Evolutionary conservation across 2,329 filamentous ascomycete species (phyloP).

Genomic region (Amylocarpus encephaloides): DNA sequence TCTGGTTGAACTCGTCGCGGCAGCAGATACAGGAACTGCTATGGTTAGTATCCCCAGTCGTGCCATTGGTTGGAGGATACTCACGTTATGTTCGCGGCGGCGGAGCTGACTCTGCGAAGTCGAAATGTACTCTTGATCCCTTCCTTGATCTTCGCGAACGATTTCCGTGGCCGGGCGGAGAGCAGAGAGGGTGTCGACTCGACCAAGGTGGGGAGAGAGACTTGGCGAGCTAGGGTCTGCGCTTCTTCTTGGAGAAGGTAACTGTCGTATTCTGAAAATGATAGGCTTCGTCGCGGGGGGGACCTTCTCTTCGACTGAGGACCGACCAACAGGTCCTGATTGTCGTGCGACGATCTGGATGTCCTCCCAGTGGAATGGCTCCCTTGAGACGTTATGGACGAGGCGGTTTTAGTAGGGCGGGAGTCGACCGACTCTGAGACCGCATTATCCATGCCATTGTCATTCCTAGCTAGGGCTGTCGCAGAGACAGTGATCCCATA

Average conservation of each 20-base stretch:
- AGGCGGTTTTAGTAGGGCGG: constrained; percentile 23
- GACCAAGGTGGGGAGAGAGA: constrained; percentile 13
- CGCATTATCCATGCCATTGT: constrained; percentile 13
- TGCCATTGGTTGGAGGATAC: constrained; percentile 1
- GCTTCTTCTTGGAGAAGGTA: constrained; percentile 23
- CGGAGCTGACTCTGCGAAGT: constrained; percentile 16
- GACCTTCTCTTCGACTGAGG: constrained; percentile 15
- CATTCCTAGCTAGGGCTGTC: constrained; percentile 11
- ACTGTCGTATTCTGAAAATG: constrained; percentile 29
- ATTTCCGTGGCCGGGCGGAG: constrained; percentile 26
- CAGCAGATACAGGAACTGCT: constrained; percentile 53
- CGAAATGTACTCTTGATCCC: constrained; percentile 22
- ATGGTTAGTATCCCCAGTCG: constrained; percentile 9
- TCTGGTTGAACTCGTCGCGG: constrained; percentile 44
- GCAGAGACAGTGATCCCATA: constrained; percentile 26
- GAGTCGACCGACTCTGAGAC: constrained; percentile 22
- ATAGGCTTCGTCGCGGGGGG: constrained; percentile 20
- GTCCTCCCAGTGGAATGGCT: constrained; percentile 27
- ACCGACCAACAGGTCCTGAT: constrained; percentile 4
- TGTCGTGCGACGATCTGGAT: constrained; percentile 24
- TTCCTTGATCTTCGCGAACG: constrained; percentile 25
- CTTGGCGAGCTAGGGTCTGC: constrained; percentile 10
- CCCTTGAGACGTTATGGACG: constrained; percentile 23
- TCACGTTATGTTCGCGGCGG: constrained; percentile 23
- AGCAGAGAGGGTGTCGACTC: constrained; percentile 28